These are phyloP conservation scores for Solanum aculeatissimum DNA, from an alignment of 305 asterid species.

Conservation along the genomic window DNA sequence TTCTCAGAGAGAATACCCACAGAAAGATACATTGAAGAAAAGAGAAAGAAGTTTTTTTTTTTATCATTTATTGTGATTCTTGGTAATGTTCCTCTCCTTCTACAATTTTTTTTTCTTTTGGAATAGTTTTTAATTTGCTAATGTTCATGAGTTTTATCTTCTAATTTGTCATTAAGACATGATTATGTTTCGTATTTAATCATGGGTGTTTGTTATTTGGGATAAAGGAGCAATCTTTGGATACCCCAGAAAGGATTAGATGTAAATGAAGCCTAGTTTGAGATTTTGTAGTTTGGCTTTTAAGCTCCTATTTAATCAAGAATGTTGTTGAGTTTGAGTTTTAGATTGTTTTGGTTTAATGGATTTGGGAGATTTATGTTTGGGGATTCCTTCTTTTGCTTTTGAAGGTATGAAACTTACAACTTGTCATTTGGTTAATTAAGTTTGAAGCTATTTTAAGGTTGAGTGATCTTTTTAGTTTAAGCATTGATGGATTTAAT, in stretches of 20 bases:
- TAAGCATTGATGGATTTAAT: not conserved
- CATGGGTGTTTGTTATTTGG: not conserved
- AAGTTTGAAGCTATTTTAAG: not conserved
- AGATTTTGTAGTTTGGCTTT: not conserved
- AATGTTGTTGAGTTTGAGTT: not conserved
- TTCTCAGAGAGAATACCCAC: not conserved
- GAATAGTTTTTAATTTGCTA: not conserved
- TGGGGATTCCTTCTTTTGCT: not conserved
- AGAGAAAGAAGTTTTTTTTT: not conserved
- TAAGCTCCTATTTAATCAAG: not conserved
- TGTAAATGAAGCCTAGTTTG: not conserved
- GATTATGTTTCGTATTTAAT: not conserved
- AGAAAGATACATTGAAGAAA: not conserved
- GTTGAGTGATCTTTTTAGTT: not conserved
- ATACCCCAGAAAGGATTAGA: not conserved
- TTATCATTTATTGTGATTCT: constrained; percentile 7
- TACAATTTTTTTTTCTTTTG: not conserved
- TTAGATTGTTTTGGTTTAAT: not conserved
- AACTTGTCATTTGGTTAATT: not conserved
- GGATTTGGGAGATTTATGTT: not conserved
- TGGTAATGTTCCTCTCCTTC: constrained; percentile 14
- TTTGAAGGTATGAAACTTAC: not conserved
- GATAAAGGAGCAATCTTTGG: not conserved
- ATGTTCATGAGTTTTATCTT: not conserved
- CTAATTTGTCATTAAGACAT: not conserved